A percentile compares a stretch with the other conserved stretches of the same genome.
Evolutionary conservation across 106 monocot genomes (phyloP).

Genomic region (Triglochin maritima): DNA sequence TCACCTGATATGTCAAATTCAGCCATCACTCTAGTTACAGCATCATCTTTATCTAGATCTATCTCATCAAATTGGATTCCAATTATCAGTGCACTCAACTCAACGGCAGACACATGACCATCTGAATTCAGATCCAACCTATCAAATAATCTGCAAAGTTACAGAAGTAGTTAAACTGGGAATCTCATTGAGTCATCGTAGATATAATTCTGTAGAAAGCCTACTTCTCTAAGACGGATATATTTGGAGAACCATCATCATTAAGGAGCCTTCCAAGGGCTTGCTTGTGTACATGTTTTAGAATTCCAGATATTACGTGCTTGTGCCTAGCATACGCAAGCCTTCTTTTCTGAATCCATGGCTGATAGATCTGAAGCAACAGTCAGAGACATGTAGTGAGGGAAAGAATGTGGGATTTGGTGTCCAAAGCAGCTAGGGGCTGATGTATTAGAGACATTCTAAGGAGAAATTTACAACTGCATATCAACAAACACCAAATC

Average conservation of each 20-base stretch:
- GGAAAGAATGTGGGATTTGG: too few relatives aligned
- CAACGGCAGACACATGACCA: conserved; percentile 25
- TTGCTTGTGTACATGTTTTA: conserved; percentile 52
- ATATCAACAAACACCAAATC: neutral
- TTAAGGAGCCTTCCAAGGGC: conserved; percentile 44
- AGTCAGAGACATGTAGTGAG: neutral
- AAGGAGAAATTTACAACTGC: neutral
- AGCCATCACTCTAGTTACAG: conserved; percentile 51
- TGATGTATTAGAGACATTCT: neutral
- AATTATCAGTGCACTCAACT: conserved; percentile 62
- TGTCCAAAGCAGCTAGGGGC: too few relatives aligned
- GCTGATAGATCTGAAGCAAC: conserved; percentile 57
- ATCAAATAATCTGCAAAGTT: conserved; percentile 44
- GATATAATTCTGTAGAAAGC: neutral
- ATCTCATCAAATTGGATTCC: conserved; percentile 73
- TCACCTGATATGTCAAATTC: conserved; percentile 70
- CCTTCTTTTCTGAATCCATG: conserved; percentile 82
- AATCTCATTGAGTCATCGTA: neutral
- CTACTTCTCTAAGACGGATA: conserved; percentile 49
- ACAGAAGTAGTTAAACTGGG: neutral
- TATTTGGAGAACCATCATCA: conserved; percentile 53
- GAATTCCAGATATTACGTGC: conserved; percentile 77
- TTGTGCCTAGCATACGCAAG: conserved; percentile 82
- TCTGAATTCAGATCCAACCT: conserved; percentile 48
- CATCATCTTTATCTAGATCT: conserved; percentile 51